phyloP scores from a whole-genome alignment of 129 eudicot species.

The Gnaphalium uliginosum region DNA sequence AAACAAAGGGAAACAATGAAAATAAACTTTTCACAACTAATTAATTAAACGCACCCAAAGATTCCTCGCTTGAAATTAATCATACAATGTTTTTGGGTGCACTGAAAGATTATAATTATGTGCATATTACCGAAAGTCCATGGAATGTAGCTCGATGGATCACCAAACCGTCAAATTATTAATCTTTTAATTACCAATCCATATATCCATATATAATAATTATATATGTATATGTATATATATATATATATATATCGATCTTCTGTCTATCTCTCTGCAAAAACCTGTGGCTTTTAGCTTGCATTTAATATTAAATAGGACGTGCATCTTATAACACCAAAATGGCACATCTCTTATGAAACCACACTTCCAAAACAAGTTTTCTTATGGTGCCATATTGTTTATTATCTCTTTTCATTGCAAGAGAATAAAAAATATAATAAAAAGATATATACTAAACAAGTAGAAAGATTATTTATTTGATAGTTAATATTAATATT shows the following conservation, averaged over 20 bases:
- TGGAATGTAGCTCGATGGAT: slow-evolving; percentile 5
- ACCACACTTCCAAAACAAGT: not conserved
- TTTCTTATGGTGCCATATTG: not conserved
- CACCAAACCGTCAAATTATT: slow-evolving; percentile 9
- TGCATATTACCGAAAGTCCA: slow-evolving; percentile 13
- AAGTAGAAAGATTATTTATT: too few species aligned
- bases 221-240: too few species aligned
- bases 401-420: not conserved
- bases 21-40: too few species aligned
- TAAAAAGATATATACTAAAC: too few species aligned
- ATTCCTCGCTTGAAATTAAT: too few species aligned
- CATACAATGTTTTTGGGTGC: too few species aligned
- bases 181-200: not conserved
- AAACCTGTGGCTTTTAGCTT: slow-evolving; percentile 19
- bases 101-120: slow-evolving; percentile 6
- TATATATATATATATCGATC: not conserved
- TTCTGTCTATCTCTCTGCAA: not conserved
- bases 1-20: too few species aligned
- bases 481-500: too few species aligned
- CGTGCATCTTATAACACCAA: not conserved
- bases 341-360: slow-evolving; percentile 16
- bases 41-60: too few species aligned
- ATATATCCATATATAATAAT: too few species aligned
- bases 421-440: not conserved
- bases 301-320: too few species aligned